Evolutionary conservation across 1,284 basidiomycete genomes (phyloP), one percentile per base, ranked within the genome.

Genomic region (Ganoderma sinense): DNA sequence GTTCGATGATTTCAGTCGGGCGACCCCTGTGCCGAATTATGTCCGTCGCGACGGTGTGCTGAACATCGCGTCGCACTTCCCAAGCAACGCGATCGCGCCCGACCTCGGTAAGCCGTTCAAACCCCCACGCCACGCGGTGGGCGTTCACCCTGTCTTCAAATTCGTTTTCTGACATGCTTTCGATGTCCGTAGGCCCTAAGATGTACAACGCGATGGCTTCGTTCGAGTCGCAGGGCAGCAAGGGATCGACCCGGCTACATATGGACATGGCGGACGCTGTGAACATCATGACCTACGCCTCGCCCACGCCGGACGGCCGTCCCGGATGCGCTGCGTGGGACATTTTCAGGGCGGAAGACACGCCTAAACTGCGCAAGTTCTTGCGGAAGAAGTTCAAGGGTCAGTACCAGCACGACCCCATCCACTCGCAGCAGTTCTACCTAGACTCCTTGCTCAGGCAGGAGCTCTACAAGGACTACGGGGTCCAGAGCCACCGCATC

Each of bases 221-320:
- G 11, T 85, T 81, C 51, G 88, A 91, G 72, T 80, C 81, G 16
- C 78, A 84, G 26, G 91, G 91, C 8, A 93, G 89, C 75, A 92
- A 93, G 75, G 94, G 94, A 10, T 91, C 94, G 31, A 98, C 97
- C 3, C 86, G 95, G 61, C 80, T 98, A 65, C 97, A 98, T 78
- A 97, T 97, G 95, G 97, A 98, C 81, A 96, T 97, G 87, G 96
- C 97, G 0, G 97, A 98, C 77, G 96, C 96, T 1, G 84, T 98
- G 71, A 98, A 98, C 80, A 88, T 98, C 75, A 96, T 98, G 94
- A 88, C 94, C 11, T 91, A 91, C 79, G 88, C 95, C 10, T 85
- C 90, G 7, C 76, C 80, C 1, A 87, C 87, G 4, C 83, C 87
- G 0, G 88, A 93, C 73, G 92, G 91, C 8, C 81, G 84, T 16